These are phyloP conservation scores for Mycena rebaudengoi DNA, from an alignment of 768 basidiomycete genomes.

Conservation along the genomic window DNA sequence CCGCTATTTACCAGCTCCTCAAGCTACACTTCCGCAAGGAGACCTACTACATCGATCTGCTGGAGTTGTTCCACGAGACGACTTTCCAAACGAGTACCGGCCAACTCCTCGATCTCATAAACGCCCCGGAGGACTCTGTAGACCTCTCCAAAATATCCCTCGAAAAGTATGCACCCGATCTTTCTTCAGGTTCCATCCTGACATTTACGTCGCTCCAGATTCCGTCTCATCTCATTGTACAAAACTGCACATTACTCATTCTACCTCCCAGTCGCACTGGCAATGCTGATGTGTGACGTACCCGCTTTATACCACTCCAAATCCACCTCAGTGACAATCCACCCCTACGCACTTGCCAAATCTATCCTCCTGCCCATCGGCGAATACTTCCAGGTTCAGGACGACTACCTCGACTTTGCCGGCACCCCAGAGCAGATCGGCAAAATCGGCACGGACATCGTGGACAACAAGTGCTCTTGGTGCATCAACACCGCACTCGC, in stretches of 20 bases:
- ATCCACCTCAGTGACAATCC: constrained; percentile 30
- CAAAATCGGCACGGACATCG: constrained; percentile 96
- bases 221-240: constrained; percentile 91
- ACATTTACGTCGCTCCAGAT: constrained; percentile 54
- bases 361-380: constrained; percentile 90
- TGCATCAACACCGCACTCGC: constrained; percentile 87
- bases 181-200: neutral
- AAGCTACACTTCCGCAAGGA: constrained; percentile 86
- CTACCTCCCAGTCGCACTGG: constrained; percentile 96
- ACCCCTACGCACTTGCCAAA: constrained; percentile 76
- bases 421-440: constrained; percentile 91
- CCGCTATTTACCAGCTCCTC: constrained; percentile 89
- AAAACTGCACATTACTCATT: constrained; percentile 99
- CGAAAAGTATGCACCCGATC: constrained; percentile 74
- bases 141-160: constrained; percentile 90
- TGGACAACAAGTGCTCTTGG: constrained; percentile 99
- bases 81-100: constrained; percentile 95
- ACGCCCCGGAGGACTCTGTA: constrained; percentile 89
- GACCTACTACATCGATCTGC: constrained; percentile 84
- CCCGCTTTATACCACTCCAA: constrained; percentile 52
- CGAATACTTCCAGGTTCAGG: constrained; percentile 98
- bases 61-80: constrained; percentile 92
- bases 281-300: constrained; percentile 80
- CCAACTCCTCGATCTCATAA: constrained; percentile 94
- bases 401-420: constrained; percentile 94